phyloP scores from a whole-genome alignment of 1,284 basidiomycete species.

The Malassezia dermatis region DNA sequence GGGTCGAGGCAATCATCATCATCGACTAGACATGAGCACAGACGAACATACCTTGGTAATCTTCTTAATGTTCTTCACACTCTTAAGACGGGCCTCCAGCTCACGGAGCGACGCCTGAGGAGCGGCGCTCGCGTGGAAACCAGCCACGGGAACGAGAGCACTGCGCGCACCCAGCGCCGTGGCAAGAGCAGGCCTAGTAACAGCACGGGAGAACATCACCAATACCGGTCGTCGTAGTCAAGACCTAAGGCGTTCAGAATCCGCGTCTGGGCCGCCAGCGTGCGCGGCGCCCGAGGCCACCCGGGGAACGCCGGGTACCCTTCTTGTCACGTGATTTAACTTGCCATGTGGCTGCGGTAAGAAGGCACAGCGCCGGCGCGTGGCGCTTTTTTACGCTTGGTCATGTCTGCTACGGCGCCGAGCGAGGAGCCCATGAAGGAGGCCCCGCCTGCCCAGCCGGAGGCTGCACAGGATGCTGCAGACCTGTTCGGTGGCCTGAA shows the following conservation, averaged over 20 bases:
- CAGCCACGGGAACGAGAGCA: slow-evolving; percentile 28
- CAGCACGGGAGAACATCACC: slow-evolving; percentile 17
- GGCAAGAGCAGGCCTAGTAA: slow-evolving; percentile 15
- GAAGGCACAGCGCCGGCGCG: slow-evolving; percentile 21
- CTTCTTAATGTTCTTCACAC: slow-evolving; percentile 91
- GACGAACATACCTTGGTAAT: slow-evolving; percentile 74
- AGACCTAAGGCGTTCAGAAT: slow-evolving; percentile 1
- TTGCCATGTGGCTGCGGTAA: slow-evolving; percentile 23
- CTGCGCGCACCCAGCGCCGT: slow-evolving; percentile 14
- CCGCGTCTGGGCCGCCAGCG: slow-evolving; percentile 8
- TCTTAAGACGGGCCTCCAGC: slow-evolving; percentile 92
- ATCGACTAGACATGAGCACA: slow-evolving; percentile 61
- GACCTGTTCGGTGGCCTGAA: slow-evolving; percentile 77
- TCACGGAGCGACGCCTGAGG: slow-evolving; percentile 96
- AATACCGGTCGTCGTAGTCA: slow-evolving; percentile 13
- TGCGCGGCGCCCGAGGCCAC: slow-evolving; percentile 9
- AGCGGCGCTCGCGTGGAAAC: slow-evolving; percentile 52
- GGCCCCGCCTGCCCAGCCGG: slow-evolving; percentile 4
- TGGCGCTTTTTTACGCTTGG: slow-evolving; percentile 4
- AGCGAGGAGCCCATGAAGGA: slow-evolving; percentile 18
- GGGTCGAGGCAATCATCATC: slow-evolving; percentile 93
- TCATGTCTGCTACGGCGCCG: slow-evolving; percentile 15
- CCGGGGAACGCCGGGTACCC: slow-evolving; percentile 16
- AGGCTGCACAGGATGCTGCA: slow-evolving; percentile 57
- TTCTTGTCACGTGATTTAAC: slow-evolving; percentile 6